Base-by-base conservation (phyloP, 2,329 filamentous ascomycete genomes). In the Arthrobotrys sinensis region DNA sequence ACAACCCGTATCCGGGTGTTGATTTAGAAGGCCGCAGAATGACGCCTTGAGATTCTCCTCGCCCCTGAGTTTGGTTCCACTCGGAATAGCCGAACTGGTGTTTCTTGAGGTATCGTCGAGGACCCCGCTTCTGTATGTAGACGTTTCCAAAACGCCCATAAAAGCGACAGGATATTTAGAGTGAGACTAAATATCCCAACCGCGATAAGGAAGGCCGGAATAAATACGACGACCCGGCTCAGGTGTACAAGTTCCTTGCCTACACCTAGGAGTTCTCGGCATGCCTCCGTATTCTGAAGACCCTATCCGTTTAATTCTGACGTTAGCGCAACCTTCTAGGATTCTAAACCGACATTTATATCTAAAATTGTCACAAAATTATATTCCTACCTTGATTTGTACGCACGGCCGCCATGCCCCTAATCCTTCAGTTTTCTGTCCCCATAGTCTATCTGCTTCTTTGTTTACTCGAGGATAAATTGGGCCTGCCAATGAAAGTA, bases 351-450 rank as follows among this genome's bases (percentile, higher is more conserved):
- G 1, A 11, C 1, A 40, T 2, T 14, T 28, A 24, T 3, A 43
- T 32, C 2, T 43, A 5, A n/a, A n/a, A n/a, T n/a, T 43, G 1
- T 28, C 5, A 40, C 4, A 40, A 21, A n/a, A n/a, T 14, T 11
- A 14, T 8, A n/a, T 43, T 24, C 55, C 28, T 43, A 43, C 55
- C 34, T 60, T 60, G 55, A 14, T 34, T n/a, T 43, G 36, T 2
- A 60, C 19, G 28, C 55, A 60, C n/a, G 55, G 10, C 55, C 55
- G 43, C 55, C 55, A 60, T n/a, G 21, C 16, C 19, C 55, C 55
- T 8, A 60, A n/a, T 28, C 21, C 43, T 16, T 60, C 55, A 28
- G 19, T 7, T 6, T 11, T 60, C 19, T 43, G 34, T 2, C 36
- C 55, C 55, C 55, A 60, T 28, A n/a, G 16, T 28, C 19, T 24